phyloP scores from a whole-genome alignment of 768 basidiomycete genomes.

The Amanita phalloides region DNA sequence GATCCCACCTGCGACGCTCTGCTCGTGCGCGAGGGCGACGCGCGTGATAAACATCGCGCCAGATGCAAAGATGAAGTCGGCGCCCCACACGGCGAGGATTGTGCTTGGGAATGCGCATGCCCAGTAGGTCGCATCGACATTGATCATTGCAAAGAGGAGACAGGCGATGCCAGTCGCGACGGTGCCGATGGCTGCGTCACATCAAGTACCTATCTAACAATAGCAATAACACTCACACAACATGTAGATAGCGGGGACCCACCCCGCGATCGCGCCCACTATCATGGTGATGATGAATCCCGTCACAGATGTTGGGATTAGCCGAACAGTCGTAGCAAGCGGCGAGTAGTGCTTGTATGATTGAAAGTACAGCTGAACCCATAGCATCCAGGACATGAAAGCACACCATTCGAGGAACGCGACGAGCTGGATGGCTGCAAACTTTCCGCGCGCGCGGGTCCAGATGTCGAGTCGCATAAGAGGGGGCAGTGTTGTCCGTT shows the following conservation, averaged over 20 bases:
- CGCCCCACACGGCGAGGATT: conserved; percentile 56
- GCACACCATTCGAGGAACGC: conserved; percentile 49
- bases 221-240: conserved; percentile 30
- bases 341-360: conserved; percentile 38
- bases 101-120: conserved; percentile 66
- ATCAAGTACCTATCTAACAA: conserved; percentile 1
- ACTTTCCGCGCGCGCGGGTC: conserved; percentile 42
- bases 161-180: conserved; percentile 44
- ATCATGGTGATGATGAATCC: conserved; percentile 56
- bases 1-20: conserved; percentile 66
- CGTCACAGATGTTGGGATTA: conserved; percentile 62
- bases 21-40: conserved; percentile 54
- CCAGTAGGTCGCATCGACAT: conserved; percentile 53
- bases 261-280: conserved; percentile 49
- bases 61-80: conserved; percentile 64
- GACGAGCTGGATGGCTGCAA: conserved; percentile 44
- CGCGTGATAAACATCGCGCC: conserved; percentile 71
- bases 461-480: conserved; percentile 51
- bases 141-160: conserved; percentile 60
- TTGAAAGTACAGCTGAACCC: conserved; percentile 11
- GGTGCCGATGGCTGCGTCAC: conserved; percentile 32
- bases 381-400: conserved; percentile 40
- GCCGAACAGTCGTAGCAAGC: conserved; percentile 50
- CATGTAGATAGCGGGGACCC: conserved; percentile 44
- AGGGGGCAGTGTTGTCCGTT: conserved; percentile 32